Evolutionary conservation across 768 basidiomycete genomes (phyloP), one percentile per base, ranked within the genome.

Genomic region (Agrocybe pediades): DNA sequence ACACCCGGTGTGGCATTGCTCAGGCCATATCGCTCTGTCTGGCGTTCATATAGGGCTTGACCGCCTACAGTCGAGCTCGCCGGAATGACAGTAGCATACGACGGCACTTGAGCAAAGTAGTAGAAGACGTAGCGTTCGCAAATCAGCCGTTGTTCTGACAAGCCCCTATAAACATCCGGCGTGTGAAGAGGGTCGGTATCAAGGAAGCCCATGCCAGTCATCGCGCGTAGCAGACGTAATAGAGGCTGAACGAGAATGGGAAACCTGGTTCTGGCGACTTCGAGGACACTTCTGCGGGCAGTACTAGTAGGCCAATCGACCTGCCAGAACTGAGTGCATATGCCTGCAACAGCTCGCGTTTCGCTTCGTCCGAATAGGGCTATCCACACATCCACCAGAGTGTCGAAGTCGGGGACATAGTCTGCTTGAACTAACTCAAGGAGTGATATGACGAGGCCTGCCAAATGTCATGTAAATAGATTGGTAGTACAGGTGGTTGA

Each of bases 281-380:
- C 92, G 50, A 98, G 81, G 46, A 95, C 81, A 29, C 90, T 88
- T 23, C 88, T 82, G 25, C 93, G 88, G 17, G 85, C 72, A 3
- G 80, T 77, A 43, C 83, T 83, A 30, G 79, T 75, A 33, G 83
- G 73, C 83, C 85, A 90, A 63, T 95, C 92, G 1, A 73, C 76
- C 49, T 85, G 77, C 93, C 95, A 98, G 67, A 84, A 95, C 59
- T 95, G 91, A 5, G 79, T 73, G 58, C 87, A 89, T 54, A 96
- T 85, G 2, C 82, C 83, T 9, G 81, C 74, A 21, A 89, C 77
- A 24, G 90, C 82, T 65, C 65, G 73, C 67, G 74, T 84, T 59
- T 84, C 86, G 59, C 88, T 90, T 21, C 88, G 80, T 6, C 92
- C 91, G 53, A 88, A 92, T 15, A 96, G 74, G 0, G 86, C 81